Conservation (phyloP, 495 filamentous ascomycete genomes). For the Annulohypoxylon moriforme region DNA sequence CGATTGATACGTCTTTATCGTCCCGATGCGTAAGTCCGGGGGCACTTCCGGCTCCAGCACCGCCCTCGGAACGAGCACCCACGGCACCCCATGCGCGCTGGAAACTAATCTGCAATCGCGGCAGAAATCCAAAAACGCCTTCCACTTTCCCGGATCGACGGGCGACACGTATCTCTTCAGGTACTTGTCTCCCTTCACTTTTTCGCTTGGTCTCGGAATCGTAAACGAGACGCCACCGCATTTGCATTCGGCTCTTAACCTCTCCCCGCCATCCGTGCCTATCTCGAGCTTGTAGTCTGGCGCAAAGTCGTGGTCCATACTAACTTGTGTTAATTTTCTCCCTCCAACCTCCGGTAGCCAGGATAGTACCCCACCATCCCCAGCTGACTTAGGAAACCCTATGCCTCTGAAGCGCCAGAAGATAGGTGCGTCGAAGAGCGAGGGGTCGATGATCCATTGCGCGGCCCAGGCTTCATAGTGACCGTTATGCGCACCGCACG, state of each 20-base stretch:
- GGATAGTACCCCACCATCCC: conserved; percentile 52
- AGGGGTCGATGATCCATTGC: conserved; percentile 48
- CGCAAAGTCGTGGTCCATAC: conserved; percentile 35
- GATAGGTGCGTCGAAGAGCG: conserved; percentile 49
- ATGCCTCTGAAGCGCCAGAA: conserved; percentile 55
- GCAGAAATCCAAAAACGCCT: conserved; percentile 70
- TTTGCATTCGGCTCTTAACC: conserved; percentile 53
- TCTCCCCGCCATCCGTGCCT: conserved; percentile 38
- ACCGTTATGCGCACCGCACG: conserved; percentile 73
- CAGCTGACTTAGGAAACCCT: conserved; percentile 49
- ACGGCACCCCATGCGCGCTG: conserved; percentile 70
- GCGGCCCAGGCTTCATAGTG: conserved; percentile 42
- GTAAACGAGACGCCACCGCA: conserved; percentile 61
- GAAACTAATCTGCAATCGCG: conserved; percentile 66
- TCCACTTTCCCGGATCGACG: conserved; percentile 57
- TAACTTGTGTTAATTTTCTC: conserved; percentile 41
- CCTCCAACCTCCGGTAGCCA: conserved; percentile 56
- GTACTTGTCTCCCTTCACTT: conserved; percentile 13
- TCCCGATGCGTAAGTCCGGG: conserved; percentile 59
- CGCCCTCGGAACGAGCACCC: conserved; percentile 70
- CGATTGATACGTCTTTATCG: conserved; percentile 65
- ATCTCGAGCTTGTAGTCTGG: conserved; percentile 24
- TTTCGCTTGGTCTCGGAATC: conserved; percentile 49
- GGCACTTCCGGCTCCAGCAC: conserved; percentile 56
- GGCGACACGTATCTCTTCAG: conserved; percentile 33